Percentiles rank a stretch among this genome's conserved stretches.
These are phyloP conservation scores for Graphilbum fragrans DNA, from an alignment of 2,329 filamentous ascomycete species.

Conservation along the genomic window DNA sequence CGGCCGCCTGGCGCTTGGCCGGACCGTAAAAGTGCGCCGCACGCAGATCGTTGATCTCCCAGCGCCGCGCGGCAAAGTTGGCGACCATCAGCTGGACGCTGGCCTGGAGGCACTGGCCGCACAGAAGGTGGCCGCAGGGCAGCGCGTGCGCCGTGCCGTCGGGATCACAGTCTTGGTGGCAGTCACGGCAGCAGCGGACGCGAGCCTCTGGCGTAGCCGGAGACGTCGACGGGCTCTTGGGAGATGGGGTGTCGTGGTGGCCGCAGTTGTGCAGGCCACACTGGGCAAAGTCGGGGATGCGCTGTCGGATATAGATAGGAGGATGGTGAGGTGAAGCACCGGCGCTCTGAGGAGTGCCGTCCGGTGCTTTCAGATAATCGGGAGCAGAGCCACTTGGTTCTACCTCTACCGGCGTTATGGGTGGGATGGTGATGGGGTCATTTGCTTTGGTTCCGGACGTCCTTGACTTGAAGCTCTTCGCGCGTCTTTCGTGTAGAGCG, in stretches of 20 bases:
- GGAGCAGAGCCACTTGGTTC: too few relatives aligned
- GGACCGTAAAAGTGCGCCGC: too few relatives aligned
- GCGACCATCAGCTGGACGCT: neutral
- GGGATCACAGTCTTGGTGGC: neutral
- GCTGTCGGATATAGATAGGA: neutral
- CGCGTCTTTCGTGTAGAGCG: too few relatives aligned
- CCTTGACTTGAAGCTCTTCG: too few relatives aligned
- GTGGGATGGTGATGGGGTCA: too few relatives aligned
- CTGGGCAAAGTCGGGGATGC: neutral
- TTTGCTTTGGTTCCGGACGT: too few relatives aligned
- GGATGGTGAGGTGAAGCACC: neutral
- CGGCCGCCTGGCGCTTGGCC: too few relatives aligned
- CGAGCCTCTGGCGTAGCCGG: neutral
- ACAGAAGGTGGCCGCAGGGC: slow-evolving; percentile 8
- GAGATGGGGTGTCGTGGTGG: neutral
- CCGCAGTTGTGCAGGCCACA: neutral
- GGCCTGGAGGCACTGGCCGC: neutral
- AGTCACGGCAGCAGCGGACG: slow-evolving; percentile 3
- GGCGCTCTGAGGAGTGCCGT: too few relatives aligned
- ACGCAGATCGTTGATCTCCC: neutral
- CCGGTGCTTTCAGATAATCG: too few relatives aligned
- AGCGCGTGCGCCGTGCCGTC: slow-evolving; percentile 1
- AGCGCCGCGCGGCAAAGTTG: too few relatives aligned
- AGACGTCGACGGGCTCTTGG: neutral
- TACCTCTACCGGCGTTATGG: too few relatives aligned